phyloP scores from a whole-genome alignment of 2,329 filamentous ascomycete genomes.

The Calcarisporium arbuscula region DNA sequence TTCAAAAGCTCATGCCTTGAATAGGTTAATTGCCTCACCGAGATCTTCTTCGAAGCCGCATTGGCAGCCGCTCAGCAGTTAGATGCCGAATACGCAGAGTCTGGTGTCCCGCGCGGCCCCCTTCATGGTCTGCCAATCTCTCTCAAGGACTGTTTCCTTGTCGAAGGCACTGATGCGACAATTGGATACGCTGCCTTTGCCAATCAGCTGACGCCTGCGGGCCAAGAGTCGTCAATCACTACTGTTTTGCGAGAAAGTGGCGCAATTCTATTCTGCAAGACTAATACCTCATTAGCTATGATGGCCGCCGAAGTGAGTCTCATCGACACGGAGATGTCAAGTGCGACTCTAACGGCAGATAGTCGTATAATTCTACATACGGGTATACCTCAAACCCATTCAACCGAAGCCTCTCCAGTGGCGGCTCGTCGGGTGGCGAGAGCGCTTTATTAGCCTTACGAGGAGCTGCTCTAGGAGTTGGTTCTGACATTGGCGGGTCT shows the following conservation, averaged over 20 bases:
- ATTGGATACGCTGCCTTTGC: no score
- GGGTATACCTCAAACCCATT: constrained; percentile 53
- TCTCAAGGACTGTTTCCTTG: constrained; percentile 7
- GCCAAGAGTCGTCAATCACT: no score
- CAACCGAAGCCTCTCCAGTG: constrained; percentile 41
- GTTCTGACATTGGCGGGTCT: constrained; percentile 32
- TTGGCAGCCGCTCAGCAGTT: constrained; percentile 5
- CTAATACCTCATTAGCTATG: no score
- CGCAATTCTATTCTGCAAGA: no score
- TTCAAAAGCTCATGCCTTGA: background rate
- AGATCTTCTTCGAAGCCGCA: constrained; percentile 6
- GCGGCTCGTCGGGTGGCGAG: constrained; percentile 56
- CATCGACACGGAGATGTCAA: no score
- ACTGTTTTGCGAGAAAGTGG: no score
- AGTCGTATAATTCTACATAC: constrained; percentile 52
- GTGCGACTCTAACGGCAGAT: no score
- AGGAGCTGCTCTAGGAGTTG: constrained; percentile 30
- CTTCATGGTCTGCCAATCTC: constrained; percentile 8
- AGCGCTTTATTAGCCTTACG: constrained; percentile 30
- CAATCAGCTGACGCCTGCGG: no score
- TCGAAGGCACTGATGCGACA: no score
- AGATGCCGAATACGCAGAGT: constrained; percentile 5
- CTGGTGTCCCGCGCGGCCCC: constrained; percentile 5
- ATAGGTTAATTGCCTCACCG: constrained; percentile 7
- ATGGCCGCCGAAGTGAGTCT: no score